Percentiles rank a stretch among this genome's conserved stretches.
Conservation (phyloP, 1,284 basidiomycete species). For the Naganishia sp. region DNA sequence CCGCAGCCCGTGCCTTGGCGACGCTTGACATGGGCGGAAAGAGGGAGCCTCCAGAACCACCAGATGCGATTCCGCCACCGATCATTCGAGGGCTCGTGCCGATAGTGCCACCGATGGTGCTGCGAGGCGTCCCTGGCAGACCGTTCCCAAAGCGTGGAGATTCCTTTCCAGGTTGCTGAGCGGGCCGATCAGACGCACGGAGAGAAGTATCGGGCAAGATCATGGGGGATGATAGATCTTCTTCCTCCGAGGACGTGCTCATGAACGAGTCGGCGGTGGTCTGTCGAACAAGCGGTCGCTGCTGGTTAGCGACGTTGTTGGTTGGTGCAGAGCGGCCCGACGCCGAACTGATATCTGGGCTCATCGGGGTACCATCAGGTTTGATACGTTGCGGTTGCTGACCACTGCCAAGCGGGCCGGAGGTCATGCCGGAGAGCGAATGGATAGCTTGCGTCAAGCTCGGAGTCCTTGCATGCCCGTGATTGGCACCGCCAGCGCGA, state of each 20-base stretch:
- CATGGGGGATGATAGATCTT: constrained; percentile 34
- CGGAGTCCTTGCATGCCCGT: not conserved
- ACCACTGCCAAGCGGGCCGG: constrained; percentile 11
- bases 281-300: constrained; percentile 24
- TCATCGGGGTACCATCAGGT: constrained; percentile 9
- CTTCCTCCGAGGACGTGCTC: constrained; percentile 34
- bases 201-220: constrained; percentile 35
- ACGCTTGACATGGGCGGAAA: constrained; percentile 24
- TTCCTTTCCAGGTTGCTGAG: constrained; percentile 12
- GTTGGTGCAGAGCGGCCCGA: not conserved
- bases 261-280: constrained; percentile 33
- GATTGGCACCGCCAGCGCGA: not conserved
- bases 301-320: not conserved
- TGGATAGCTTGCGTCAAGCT: constrained; percentile 6
- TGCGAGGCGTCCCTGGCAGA: not conserved
- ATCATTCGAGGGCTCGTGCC: constrained; percentile 13
- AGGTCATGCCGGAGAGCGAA: constrained; percentile 14
- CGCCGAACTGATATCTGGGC: not conserved
- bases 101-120: not conserved
- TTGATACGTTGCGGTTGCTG: constrained; percentile 20
- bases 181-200: constrained; percentile 22
- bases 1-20: constrained; percentile 7
- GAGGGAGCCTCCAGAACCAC: constrained; percentile 5
- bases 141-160: constrained; percentile 25
- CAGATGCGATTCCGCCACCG: not conserved